Base-by-base conservation (phyloP, 1,284 basidiomycete species). In the Kalmanozyma brasiliensis region DNA sequence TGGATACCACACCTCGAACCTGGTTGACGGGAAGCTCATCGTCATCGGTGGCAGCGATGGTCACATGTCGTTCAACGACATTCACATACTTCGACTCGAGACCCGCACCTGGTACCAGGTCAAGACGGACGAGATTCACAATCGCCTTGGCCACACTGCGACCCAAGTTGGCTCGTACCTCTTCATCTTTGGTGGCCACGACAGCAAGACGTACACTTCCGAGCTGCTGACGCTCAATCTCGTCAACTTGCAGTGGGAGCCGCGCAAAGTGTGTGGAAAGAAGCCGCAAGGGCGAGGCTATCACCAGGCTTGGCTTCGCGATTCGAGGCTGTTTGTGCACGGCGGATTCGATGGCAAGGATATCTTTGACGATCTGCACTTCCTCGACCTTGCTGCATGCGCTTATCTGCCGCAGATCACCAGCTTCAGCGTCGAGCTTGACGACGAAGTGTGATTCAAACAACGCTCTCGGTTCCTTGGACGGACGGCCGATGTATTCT, bases 381-480 rank as follows among this genome's bases (percentile, higher is more conserved):
- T 89, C 33, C 85, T 95, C 41, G 93, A 96, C 77, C 86, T 95
- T 35, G 91, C 91, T 4, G 91, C 91, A 4, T 88, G 89, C 4
- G 92, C 92, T 32, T 96, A 94, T 83, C 84, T 95, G n/a, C 92
- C 92, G 0, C 93, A 95, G 82, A 93, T 95, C 17, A 92, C 91
- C 17, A 72, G 69, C 48, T 66, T 72, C 52, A 72, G 59, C 20
- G 64, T 67, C 34, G 64, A 69, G 23, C 64, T 73, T 7, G 66
- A 69, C 20, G 60, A 63, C 20, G 66, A 69, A 4, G 60, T 57
- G 46, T 47, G 36, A 47, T 40, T 4, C 9, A 7, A 11, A 6
- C 26, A 29, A 29, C 11, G n/a, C n/a, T n/a, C n/a, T 47, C 42
- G 42, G 42, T 5, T 26, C 32, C 42, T 43, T 43, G 5, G 11